These are phyloP conservation scores for Effrenium voratum DNA, from an alignment of 73 alveolate genomes.

Conservation along the genomic window DNA sequence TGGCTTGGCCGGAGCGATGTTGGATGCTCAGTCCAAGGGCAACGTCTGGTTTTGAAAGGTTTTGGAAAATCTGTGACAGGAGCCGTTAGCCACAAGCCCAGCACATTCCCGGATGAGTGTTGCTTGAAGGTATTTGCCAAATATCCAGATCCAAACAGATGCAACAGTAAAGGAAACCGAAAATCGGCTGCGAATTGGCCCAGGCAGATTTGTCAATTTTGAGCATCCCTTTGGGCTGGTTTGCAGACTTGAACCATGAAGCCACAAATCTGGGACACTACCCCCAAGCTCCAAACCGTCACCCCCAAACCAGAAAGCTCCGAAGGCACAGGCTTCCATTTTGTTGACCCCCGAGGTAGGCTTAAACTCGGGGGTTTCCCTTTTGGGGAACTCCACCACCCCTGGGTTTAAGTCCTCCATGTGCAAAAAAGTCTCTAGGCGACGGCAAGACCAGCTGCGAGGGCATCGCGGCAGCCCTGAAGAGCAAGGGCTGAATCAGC, in stretches of 20 bases:
- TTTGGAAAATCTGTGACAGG: too few species aligned
- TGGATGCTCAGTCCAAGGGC: too few species aligned
- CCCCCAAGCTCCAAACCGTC: neutral
- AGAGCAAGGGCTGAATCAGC: constrained; percentile 26
- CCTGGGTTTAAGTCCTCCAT: too few species aligned
- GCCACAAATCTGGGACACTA: neutral
- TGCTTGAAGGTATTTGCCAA: neutral
- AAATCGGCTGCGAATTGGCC: neutral
- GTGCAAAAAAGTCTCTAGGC: too few species aligned
- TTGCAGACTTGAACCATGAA: neutral
- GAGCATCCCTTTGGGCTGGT: neutral
- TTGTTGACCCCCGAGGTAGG: neutral
- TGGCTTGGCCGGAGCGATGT: too few species aligned
- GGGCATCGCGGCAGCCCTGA: constrained; percentile 90
- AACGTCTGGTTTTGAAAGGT: too few species aligned
- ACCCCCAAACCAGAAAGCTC: neutral
- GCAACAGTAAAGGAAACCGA: neutral
- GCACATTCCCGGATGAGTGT: neutral
- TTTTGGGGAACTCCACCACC: too few species aligned
- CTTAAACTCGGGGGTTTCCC: neutral
- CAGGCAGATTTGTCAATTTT: neutral
- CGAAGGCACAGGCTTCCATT: neutral
- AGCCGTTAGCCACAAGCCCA: too few species aligned
- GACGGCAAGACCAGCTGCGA: constrained; percentile 90
- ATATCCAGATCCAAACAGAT: neutral